A percentile compares a stretch with the other conserved stretches of the same genome.
phyloP scores from a whole-genome alignment of 495 filamentous ascomycete species.

The Penicillium manginii region DNA sequence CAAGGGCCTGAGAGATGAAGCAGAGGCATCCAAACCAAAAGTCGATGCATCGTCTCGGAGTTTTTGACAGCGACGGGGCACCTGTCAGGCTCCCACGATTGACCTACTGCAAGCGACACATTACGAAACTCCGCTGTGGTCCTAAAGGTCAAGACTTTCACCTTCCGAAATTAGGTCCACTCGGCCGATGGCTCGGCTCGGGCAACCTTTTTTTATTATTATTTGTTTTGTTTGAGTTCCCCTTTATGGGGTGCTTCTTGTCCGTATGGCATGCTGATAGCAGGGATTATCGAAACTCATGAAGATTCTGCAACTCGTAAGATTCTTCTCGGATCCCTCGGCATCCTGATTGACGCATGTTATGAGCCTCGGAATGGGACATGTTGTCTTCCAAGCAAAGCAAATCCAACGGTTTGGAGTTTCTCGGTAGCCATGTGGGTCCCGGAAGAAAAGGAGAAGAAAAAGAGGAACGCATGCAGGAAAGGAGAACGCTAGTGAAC shows the following conservation, averaged over 20 bases:
- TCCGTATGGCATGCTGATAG: not conserved
- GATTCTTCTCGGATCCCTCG: not conserved
- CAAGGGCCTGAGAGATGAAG: not conserved
- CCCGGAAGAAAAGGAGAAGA: not conserved
- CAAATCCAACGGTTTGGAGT: not conserved
- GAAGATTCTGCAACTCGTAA: not conserved
- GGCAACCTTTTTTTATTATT: not conserved
- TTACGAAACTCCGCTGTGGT: conserved; percentile 23
- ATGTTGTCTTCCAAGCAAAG: not conserved
- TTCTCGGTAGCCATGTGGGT: not conserved
- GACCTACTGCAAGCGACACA: not conserved
- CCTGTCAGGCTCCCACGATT: conserved; percentile 6
- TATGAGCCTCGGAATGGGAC: no score
- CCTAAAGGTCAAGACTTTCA: conserved; percentile 21
- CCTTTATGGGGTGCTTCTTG: not conserved
- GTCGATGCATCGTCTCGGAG: not conserved
- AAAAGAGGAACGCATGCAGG: not conserved
- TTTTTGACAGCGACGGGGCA: not conserved
- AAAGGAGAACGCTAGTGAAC: not conserved
- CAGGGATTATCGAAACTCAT: not conserved
- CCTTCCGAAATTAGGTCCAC: conserved; percentile 18
- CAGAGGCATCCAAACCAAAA: not conserved
- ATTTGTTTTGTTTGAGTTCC: conserved; percentile 7
- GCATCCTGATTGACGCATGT: not conserved
- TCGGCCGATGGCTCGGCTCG: conserved; percentile 23